Base-by-base conservation (phyloP, 768 basidiomycete genomes). In the Hygrocybe punicea region DNA sequence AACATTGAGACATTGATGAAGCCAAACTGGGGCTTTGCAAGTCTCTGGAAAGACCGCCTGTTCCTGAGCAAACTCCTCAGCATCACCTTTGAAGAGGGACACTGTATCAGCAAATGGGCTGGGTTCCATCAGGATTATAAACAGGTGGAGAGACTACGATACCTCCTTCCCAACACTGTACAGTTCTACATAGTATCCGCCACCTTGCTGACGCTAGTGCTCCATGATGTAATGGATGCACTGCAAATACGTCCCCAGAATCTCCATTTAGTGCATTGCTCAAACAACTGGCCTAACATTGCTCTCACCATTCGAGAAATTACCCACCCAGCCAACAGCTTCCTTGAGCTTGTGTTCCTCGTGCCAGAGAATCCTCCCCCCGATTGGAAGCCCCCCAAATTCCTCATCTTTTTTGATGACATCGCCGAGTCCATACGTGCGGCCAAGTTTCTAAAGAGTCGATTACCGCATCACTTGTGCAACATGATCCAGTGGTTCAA, bases 181-280 rank as follows among this genome's bases (percentile, higher is more conserved):
- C n/a, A n/a, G n/a, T n/a, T n/a, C n/a, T n/a, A n/a, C n/a, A n/a
- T n/a, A n/a, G n/a, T n/a, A 3, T 76, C 73, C 0, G 74, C 74
- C 1, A 78, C 75, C 0, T 61, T 76, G 1, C 69, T 71, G 1
- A 55, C 61, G 4, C 29, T 49, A 0, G 52, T 72, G 0, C 63
- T 73, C 0, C 17, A 46, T 3, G 65, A 71, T 50, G 53, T 73
- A 1, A 58, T 48, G n/a, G 29, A 52, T 1, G 61, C 60, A 13
- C 60, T 74, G 0, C 63, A n/a, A n/a, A 39, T 39, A 67, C 36
- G 36, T 9, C 10, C 9, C n/a, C 10, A 39, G 9, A 9, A 39
- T 9, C 36, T 39, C n/a, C n/a, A 39, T n/a, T n/a, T 39, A n/a
- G n/a, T 39, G 36, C 36, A 39, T 39, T n/a, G 36, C 36, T 39